A percentile compares a stretch with the other conserved stretches of the same genome.
Evolutionary conservation across 225 moss, liverwort and hornwort genomes (phyloP).

Genomic region (Climacium dendroides): DNA sequence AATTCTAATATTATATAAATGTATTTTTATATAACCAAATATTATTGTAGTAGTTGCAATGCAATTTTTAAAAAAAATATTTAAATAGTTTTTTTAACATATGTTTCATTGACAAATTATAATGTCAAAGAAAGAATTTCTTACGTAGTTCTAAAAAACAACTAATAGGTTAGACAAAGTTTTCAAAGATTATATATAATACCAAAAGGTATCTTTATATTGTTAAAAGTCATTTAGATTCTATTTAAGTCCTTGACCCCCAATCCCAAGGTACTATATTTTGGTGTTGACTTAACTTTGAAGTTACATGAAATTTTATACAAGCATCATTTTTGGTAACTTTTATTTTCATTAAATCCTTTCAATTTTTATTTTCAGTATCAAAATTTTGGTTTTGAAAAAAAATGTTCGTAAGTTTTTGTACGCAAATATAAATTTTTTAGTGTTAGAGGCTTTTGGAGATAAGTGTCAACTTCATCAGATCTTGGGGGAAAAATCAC

Average conservation of each 20-base stretch:
- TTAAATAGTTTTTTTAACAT: not conserved
- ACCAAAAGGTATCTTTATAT: not conserved
- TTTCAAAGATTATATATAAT: not conserved
- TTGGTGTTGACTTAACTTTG: not conserved
- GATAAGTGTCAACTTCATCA: not conserved
- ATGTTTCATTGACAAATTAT: not conserved
- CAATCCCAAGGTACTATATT: not conserved
- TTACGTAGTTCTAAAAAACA: not conserved
- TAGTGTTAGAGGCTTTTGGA: not conserved
- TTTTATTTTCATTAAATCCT: accelerated
- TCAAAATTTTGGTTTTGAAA: not conserved
- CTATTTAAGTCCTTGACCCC: no score
- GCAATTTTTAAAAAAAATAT: not conserved
- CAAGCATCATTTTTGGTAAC: accelerated
- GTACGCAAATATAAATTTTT: not conserved
- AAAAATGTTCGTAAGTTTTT: not conserved
- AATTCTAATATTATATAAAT: not conserved
- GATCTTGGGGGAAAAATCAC: no score
- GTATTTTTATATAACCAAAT: not conserved
- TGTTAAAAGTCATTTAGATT: no score
- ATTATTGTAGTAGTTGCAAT: not conserved
- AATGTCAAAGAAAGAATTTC: not conserved
- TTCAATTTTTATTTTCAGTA: not conserved
- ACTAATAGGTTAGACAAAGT: no score
- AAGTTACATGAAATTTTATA: not conserved